Percentiles rank a stretch among this genome's conserved stretches.
Conservation (phyloP, 225 moss, liverwort and hornwort genomes). For the Bryoerythrophyllum caledonicum region DNA sequence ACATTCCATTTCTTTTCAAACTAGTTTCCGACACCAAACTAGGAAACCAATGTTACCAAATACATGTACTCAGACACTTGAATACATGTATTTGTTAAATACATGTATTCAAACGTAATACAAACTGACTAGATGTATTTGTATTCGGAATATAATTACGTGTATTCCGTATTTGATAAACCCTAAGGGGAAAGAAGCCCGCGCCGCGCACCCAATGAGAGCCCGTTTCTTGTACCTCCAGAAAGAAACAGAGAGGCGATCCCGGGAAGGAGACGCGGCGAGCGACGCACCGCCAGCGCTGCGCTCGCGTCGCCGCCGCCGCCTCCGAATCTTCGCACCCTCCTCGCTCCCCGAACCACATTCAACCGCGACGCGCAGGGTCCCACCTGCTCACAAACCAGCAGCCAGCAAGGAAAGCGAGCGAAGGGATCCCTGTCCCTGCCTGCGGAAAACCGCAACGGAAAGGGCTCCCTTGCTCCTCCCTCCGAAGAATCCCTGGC, state of each 20-base stretch:
- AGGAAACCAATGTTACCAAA: too few species aligned
- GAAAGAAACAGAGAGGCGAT: background rate
- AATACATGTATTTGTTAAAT: too few species aligned
- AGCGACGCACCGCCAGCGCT: background rate
- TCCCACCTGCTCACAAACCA: background rate
- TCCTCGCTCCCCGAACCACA: background rate
- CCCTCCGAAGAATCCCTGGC: background rate
- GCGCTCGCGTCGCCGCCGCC: constrained; percentile 15
- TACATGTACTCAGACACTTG: too few species aligned
- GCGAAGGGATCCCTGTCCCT: constrained; percentile 1
- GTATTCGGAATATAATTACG: too few species aligned
- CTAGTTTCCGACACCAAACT: too few species aligned
- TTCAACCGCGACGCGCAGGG: background rate
- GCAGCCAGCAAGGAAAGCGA: too few species aligned
- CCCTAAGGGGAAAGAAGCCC: too few species aligned
- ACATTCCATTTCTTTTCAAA: too few species aligned
- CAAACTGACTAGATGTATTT: too few species aligned
- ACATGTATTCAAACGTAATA: too few species aligned
- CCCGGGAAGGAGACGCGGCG: background rate
- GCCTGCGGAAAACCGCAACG: constrained; percentile 34
- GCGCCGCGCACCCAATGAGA: background rate
- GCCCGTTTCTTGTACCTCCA: background rate
- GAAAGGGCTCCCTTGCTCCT: background rate
- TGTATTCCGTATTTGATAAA: too few species aligned
- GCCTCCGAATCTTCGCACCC: background rate